Evolutionary conservation across 176 grass and related monocot genomes (phyloP).

Genomic region (Pontederia crassipes): DNA sequence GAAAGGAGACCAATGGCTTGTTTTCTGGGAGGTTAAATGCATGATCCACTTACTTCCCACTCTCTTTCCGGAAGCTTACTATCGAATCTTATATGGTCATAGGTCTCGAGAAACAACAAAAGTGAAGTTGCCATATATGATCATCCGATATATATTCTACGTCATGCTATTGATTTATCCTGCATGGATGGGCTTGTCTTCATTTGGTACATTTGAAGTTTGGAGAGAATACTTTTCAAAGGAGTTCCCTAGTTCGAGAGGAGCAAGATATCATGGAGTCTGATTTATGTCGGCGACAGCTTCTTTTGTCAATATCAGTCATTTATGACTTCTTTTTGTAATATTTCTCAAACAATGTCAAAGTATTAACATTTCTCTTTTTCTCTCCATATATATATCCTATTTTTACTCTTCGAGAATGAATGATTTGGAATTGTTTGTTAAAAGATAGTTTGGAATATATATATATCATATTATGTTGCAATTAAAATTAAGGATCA

Average conservation of each 20-base stretch:
- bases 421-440: no score
- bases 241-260: slow-evolving; percentile 2
- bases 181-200: slow-evolving; percentile 50
- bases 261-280: background rate
- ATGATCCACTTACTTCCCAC: slow-evolving; percentile 62
- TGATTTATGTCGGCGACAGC: background rate
- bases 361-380: no score
- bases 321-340: no score
- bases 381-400: no score
- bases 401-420: no score
- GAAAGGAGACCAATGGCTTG: slow-evolving; percentile 59
- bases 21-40: slow-evolving; percentile 75
- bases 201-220: slow-evolving; percentile 54
- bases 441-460: no score
- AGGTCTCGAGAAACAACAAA: slow-evolving; percentile 20
- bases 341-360: no score
- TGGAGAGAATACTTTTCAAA: slow-evolving; percentile 53
- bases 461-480: no score
- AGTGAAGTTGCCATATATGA: slow-evolving; percentile 39
- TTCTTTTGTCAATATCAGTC: no score
- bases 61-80: slow-evolving; percentile 50
- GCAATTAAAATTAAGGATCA: no score
- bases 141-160: slow-evolving; percentile 60
- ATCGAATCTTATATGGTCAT: slow-evolving; percentile 51
- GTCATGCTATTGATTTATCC: slow-evolving; percentile 55